Evolutionary conservation across 1,139 yeast genomes (phyloP).

Genomic region (Suhomyces yuchorum): DNA sequence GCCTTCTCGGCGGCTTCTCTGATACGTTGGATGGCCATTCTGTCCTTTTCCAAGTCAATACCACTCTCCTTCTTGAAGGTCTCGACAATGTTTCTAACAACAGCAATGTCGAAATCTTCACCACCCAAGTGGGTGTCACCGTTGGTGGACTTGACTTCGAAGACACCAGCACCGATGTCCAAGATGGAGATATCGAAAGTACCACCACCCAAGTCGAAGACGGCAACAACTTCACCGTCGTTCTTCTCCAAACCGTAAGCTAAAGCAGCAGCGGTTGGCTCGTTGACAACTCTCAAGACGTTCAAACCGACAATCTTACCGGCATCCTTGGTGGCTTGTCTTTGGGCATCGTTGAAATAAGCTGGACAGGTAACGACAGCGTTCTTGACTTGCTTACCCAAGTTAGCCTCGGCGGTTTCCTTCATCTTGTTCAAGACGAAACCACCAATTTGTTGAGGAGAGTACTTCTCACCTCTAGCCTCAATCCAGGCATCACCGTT

Average conservation of each 20-base stretch:
- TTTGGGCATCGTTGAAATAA: conserved; percentile 96
- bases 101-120: conserved; percentile 84
- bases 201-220: conserved; percentile 89
- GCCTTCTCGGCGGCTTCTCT: conserved; percentile 99
- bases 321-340: conserved; percentile 98
- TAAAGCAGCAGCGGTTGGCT: conserved; percentile 98
- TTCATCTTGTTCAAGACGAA: conserved; percentile 94
- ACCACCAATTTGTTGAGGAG: conserved; percentile 98
- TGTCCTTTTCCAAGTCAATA: conserved; percentile 83
- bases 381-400: conserved; percentile 77
- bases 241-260: conserved; percentile 95
- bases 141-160: conserved; percentile 84
- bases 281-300: conserved; percentile 96
- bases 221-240: conserved; percentile 76
- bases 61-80: conserved; percentile 93
- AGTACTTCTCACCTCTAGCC: conserved; percentile 89
- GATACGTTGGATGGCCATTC: conserved; percentile 99
- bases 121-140: conserved; percentile 93
- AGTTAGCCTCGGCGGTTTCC: conserved; percentile 92
- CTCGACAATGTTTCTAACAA: conserved; percentile 87
- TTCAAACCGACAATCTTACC: conserved; percentile 97
- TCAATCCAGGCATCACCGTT: conserved; percentile 99
- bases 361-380: conserved; percentile 99
- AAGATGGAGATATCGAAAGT: conserved; percentile 84
- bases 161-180: conserved; percentile 85